phyloP scores from a whole-genome alignment of 2,329 filamentous ascomycete species.

The Ilyonectria destructans region DNA sequence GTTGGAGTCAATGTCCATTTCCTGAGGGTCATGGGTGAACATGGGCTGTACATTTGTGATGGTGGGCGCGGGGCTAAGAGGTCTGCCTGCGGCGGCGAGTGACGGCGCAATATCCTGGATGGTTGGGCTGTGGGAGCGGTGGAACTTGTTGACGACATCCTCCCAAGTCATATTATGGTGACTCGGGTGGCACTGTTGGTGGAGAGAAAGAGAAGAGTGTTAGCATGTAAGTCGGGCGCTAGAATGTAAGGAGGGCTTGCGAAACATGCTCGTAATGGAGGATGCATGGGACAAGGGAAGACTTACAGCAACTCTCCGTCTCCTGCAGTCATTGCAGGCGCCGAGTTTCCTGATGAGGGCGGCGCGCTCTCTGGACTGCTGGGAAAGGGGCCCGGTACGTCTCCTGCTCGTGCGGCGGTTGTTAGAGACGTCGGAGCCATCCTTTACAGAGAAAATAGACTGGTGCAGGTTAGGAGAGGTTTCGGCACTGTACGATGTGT shows the following conservation, averaged over 20 bases:
- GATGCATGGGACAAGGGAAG: slow-evolving; percentile 2
- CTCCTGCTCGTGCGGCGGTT: slow-evolving; percentile 71
- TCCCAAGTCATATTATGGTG: slow-evolving; percentile 76
- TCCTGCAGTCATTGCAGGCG: slow-evolving; percentile 70
- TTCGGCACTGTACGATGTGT: slow-evolving; percentile 68
- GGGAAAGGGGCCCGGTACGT: slow-evolving; percentile 72
- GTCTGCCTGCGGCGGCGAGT: slow-evolving; percentile 58
- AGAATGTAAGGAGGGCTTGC: not conserved
- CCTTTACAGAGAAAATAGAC: slow-evolving; percentile 70
- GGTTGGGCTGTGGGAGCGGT: slow-evolving; percentile 66
- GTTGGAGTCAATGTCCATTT: slow-evolving; percentile 70
- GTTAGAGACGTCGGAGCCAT: slow-evolving; percentile 69
- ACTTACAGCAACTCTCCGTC: slow-evolving; percentile 73
- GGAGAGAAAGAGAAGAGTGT: slow-evolving; percentile 30
- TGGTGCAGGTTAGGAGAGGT: slow-evolving; percentile 67
- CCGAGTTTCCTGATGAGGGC: slow-evolving; percentile 74
- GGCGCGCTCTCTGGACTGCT: slow-evolving; percentile 72
- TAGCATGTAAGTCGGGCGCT: slow-evolving; percentile 37
- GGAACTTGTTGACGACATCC: slow-evolving; percentile 70
- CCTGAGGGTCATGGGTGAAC: slow-evolving; percentile 64
- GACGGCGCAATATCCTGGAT: slow-evolving; percentile 66
- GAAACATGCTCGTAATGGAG: slow-evolving; percentile 1
- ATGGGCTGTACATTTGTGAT: slow-evolving; percentile 56
- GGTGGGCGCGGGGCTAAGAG: slow-evolving; percentile 63
- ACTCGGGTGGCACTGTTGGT: slow-evolving; percentile 69